A percentile compares a stretch with the other conserved stretches of the same genome.
Conservation (phyloP, 2,329 filamentous ascomycete species). For the Cercospora sp. region DNA sequence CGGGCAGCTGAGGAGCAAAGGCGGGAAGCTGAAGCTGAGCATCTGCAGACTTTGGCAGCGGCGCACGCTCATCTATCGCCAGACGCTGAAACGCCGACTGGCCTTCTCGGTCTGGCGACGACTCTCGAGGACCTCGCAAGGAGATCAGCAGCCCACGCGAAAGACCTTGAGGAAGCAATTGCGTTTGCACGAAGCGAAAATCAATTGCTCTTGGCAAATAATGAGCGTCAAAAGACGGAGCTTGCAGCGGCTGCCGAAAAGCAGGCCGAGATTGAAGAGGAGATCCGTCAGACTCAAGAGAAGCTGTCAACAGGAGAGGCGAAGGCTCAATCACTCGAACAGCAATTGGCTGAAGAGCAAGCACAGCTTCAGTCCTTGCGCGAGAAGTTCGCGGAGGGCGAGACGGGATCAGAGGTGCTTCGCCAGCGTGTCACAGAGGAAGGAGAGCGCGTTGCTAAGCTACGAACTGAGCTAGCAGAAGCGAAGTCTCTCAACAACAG, state of each 20-base stretch:
- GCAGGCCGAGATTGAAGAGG: conserved; percentile 41
- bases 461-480: conserved; percentile 71
- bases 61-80: conserved; percentile 45
- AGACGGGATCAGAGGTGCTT: conserved; percentile 78
- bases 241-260: conserved; percentile 35
- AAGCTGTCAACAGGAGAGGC: conserved; percentile 52
- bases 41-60: conserved; percentile 36
- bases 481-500: conserved; percentile 74
- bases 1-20: conserved; percentile 59
- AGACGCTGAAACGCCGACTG: conserved; percentile 39
- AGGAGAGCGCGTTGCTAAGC: conserved; percentile 66
- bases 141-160: conserved; percentile 46
- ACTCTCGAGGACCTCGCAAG: conserved; percentile 50
- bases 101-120: conserved; percentile 42
- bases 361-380: conserved; percentile 69
- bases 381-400: conserved; percentile 74
- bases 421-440: conserved; percentile 74
- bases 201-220: conserved; percentile 43
- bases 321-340: conserved; percentile 49
- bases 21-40: conserved; percentile 47
- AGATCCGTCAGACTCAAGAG: conserved; percentile 43
- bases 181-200: conserved; percentile 51
- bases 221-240: conserved; percentile 44
- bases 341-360: conserved; percentile 65
- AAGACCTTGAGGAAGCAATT: conserved; percentile 50